These are phyloP conservation scores for Metschnikowia sp. DNA, from an alignment of 805 yeast species.

Conservation along the genomic window DNA sequence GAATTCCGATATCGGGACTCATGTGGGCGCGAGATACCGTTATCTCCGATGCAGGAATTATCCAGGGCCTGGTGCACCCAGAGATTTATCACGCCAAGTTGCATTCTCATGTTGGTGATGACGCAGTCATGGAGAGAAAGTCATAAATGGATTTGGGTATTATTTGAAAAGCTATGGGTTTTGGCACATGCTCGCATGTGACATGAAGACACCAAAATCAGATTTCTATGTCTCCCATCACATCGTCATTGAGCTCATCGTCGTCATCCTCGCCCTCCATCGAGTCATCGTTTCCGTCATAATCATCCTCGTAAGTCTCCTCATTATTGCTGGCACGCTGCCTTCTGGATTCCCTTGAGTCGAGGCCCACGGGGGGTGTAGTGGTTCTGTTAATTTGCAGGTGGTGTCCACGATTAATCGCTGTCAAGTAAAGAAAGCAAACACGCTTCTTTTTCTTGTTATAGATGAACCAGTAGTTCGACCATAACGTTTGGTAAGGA, in stretches of 20 bases:
- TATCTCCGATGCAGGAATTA: too few species aligned
- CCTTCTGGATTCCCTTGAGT: constrained; percentile 20
- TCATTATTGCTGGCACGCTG: constrained; percentile 5
- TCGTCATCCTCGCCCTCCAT: constrained; percentile 14
- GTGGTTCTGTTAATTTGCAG: constrained; percentile 17
- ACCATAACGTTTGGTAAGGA: constrained; percentile 58
- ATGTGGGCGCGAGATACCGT: too few species aligned
- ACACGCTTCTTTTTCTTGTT: constrained; percentile 91
- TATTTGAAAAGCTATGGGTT: too few species aligned
- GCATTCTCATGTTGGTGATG: too few species aligned
- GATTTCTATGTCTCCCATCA: constrained; percentile 38
- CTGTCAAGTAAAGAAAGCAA: constrained; percentile 72
- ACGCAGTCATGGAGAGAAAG: too few species aligned
- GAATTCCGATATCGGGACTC: too few species aligned
- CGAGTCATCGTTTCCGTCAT: constrained; percentile 18
- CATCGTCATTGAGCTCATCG: constrained; percentile 26
- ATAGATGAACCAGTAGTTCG: constrained; percentile 85
- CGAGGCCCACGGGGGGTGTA: constrained; percentile 20
- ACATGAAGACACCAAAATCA: constrained; percentile 7
- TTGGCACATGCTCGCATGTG: too few species aligned
- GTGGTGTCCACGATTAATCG: constrained; percentile 39
- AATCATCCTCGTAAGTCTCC: constrained; percentile 11
- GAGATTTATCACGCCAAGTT: too few species aligned
- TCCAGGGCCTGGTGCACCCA: too few species aligned
- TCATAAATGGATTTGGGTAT: background rate